A percentile compares a stretch with the other conserved stretches of the same genome.
Conservation (phyloP, 2,329 filamentous ascomycete genomes). For the Shiraia bambusicola region DNA sequence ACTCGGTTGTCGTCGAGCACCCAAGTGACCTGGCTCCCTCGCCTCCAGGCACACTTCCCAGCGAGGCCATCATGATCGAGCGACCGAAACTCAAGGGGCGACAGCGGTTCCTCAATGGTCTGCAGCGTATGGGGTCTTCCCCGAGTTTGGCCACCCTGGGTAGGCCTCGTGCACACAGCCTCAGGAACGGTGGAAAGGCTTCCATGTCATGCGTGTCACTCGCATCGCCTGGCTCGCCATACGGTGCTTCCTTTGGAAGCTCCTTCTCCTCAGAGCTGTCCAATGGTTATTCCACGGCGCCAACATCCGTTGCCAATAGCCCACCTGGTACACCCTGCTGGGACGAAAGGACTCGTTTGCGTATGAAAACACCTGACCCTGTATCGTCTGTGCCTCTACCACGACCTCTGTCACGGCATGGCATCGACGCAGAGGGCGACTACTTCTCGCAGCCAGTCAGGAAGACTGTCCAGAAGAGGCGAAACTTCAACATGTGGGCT, state of each 20-base stretch:
- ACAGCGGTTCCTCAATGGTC: conserved; percentile 68
- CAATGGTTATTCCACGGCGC: conserved; percentile 58
- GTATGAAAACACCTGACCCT: conserved; percentile 55
- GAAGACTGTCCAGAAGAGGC: conserved; percentile 40
- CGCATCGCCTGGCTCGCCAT: conserved; percentile 53
- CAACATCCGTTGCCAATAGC: conserved; percentile 54
- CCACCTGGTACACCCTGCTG: conserved; percentile 52
- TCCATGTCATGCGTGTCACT: conserved; percentile 67
- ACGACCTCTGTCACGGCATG: conserved; percentile 51
- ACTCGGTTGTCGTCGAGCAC: conserved; percentile 40
- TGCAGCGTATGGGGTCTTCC: conserved; percentile 81
- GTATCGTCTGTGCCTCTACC: conserved; percentile 64
- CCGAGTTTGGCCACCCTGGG: conserved; percentile 67
- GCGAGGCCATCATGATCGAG: conserved; percentile 33
- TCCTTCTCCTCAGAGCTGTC: conserved; percentile 60
- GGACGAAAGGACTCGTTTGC: conserved; percentile 58
- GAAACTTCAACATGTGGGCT: conserved; percentile 70
- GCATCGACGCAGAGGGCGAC: conserved; percentile 45
- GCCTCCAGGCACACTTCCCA: conserved; percentile 18
- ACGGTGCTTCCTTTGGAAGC: conserved; percentile 56
- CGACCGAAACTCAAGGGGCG: conserved; percentile 65
- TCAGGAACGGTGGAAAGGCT: conserved; percentile 62
- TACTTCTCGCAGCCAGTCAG: conserved; percentile 50
- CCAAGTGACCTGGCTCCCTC: conserved; percentile 18
- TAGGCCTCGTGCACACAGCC: conserved; percentile 66